Base-by-base conservation (phyloP, 352 stramenopile genomes). In the Phytophthora chlamydospora region DNA sequence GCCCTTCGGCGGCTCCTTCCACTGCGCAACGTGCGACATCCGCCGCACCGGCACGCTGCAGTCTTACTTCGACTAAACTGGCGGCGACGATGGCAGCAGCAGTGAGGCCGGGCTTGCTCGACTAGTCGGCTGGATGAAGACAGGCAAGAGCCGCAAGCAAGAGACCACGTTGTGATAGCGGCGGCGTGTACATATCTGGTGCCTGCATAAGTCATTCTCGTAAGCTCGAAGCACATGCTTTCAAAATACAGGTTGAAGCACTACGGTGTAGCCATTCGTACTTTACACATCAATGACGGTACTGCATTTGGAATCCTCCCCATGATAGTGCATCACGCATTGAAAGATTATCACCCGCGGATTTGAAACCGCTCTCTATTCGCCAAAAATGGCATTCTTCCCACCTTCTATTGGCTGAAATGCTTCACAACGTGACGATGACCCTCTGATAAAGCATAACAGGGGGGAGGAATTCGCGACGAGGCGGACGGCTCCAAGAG, bases 1-100 rank as follows among this genome's bases (percentile, higher is more conserved):
- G 80, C 88, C 88, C 17, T 96, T 96, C 54, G 88, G 88, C 29
- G 88, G 88, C 36, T 96, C 87, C 45, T 96, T 96, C 71, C 88
- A 96, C 74, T 97, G 89, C 66, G 89, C 89, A 34, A 96, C 87
- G 24, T 92, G 83, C 43, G 89, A 97, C 57, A 75, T 97, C 16
- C 87, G 87, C 42, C 81, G 87, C 62, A 93, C 76, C 19, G 87
- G 87, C 52, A 85, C 73, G 41, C 69, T 97, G 32, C 75, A 97
- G 67, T 96, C 87, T 16, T 97, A 97, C 69, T 97, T 96, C 58
- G 79, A 90, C 57, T 68, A 70, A 43, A 6, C 16, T 9, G 2
- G 34, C 2, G 0, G 16, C 24, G 21, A 24, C 21, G 24, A 29
- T 6, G 24, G 2, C 4, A 29, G 24, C 24, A 29, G 24, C 24